phyloP scores from a whole-genome alignment of 306 rosid genomes.

The Oemleria cerasiformis region DNA sequence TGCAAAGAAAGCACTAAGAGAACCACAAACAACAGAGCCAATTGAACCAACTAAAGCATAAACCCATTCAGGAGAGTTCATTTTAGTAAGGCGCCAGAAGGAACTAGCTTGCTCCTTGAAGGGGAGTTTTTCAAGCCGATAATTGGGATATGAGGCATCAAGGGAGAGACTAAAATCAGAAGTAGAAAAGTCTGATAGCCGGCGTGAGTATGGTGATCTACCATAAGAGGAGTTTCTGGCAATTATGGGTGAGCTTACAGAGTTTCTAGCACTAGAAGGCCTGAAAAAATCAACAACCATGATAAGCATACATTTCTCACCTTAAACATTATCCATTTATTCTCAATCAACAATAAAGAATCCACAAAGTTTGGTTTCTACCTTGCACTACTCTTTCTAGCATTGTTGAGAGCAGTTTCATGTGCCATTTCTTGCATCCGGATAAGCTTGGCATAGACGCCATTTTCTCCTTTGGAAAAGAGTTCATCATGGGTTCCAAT shows the following conservation, averaged over 20 bases:
- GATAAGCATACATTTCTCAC: conserved; percentile 12
- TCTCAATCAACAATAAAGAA: conserved; percentile 2
- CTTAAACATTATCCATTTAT: not conserved
- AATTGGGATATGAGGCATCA: conserved; percentile 74
- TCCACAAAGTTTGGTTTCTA: conserved; percentile 30
- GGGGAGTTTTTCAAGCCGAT: conserved; percentile 80
- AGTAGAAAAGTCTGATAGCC: conserved; percentile 95
- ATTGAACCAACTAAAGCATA: conserved; percentile 84
- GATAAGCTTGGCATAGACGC: conserved; percentile 90
- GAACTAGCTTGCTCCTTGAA: conserved; percentile 97
- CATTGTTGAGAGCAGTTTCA: conserved; percentile 86
- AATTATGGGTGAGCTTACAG: conserved; percentile 96
- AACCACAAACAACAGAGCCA: conserved; percentile 93
- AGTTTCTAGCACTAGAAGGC: conserved; percentile 99
- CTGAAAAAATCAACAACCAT: conserved; percentile 41
- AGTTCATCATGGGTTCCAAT: conserved; percentile 96
- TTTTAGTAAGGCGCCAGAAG: conserved; percentile 96
- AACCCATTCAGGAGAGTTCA: conserved; percentile 98
- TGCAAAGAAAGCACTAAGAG: conserved; percentile 94
- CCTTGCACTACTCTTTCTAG: conserved; percentile 99
- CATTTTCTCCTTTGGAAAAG: conserved; percentile 78
- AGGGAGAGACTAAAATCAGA: conserved; percentile 88
- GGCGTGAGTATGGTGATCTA: conserved; percentile 93
- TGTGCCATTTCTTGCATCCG: conserved; percentile 89
- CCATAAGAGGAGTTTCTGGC: conserved; percentile 96